phyloP scores from a whole-genome alignment of 306 rosid genomes.

The Begonia loranthoides region DNA sequence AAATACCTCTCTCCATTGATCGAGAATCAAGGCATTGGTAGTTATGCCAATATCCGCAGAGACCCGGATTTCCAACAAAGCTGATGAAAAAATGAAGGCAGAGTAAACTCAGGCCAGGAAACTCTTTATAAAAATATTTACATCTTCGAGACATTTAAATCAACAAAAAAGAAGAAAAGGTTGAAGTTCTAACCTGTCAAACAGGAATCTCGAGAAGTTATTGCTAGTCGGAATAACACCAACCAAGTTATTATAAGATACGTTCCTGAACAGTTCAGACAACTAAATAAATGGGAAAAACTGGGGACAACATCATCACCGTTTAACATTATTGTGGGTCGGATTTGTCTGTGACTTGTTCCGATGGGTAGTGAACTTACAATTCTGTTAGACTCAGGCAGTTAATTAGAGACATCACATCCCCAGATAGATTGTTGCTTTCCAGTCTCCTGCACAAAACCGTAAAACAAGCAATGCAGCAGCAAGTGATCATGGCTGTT shows the following conservation, averaged over 20 bases:
- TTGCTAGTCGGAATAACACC: slow-evolving; percentile 81
- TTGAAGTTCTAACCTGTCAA: slow-evolving; percentile 47
- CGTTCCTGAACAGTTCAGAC: slow-evolving; percentile 40
- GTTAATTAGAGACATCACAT: slow-evolving; percentile 43
- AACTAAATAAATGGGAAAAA: neutral
- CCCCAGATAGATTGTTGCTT: slow-evolving; percentile 73
- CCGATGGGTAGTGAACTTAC: slow-evolving; percentile 28
- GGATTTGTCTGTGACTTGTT: neutral
- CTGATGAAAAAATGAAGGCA: slow-evolving; percentile 20
- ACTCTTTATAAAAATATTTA: neutral
- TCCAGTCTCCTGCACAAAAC: slow-evolving; percentile 53
- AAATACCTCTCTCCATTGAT: slow-evolving; percentile 57
- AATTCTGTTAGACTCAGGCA: slow-evolving; percentile 68
- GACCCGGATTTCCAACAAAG: slow-evolving; percentile 77
- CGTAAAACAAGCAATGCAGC: too few species aligned
- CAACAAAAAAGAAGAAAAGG: neutral
- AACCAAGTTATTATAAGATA: slow-evolving; percentile 67
- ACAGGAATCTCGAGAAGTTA: slow-evolving; percentile 77
- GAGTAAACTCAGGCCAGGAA: neutral
- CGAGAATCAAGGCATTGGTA: slow-evolving; percentile 48
- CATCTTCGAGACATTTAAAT: too few species aligned
- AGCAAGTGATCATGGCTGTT: too few species aligned
- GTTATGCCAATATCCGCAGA: slow-evolving; percentile 75
- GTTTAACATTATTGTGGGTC: too few species aligned
- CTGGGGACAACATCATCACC: too few species aligned